Base-by-base conservation (phyloP, 306 rosid species). In the Casuarina cunninghamiana region DNA sequence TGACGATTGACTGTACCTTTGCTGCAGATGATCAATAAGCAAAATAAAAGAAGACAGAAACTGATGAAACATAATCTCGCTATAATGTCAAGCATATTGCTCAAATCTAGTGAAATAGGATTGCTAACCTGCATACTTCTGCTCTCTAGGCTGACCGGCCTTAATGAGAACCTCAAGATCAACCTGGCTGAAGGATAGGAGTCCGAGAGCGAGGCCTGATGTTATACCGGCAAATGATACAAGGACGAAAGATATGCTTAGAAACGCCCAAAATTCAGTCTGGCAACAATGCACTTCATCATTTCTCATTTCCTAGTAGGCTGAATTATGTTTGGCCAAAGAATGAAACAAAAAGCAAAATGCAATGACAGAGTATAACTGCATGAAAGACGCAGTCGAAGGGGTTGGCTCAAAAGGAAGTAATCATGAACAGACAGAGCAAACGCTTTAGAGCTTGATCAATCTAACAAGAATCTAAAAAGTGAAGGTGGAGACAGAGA, bases 111-210 rank as follows among this genome's bases (percentile, higher is more conserved):
- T 48, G 38, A 49, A 44, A 15, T 51, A 50, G 38, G 9, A 19
- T 53, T 57, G 44, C 38, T 39, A 65, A 92, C 93, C 93, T 84
- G 98, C 97, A 83, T 86, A 19, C 16, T 83, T 93, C 76, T 78
- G 83, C 61, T 87, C 91, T 32, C 76, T 83, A 15, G 93, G 93
- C 65, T 63, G 79, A 19, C 97, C 97, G 2, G 91, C 80, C 79
- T 80, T 88, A 72, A 81, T 74, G 69, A 93, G 85, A 21, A 93
- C 92, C 87, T 91, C 98, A 45, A 93, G 98, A 83, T 93, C 93
- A 71, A 91, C 87, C 19, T 82, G 84, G 74, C 80, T 88, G 77
- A 88, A 87, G 11, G 97, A 91, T 80, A 91, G 65, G 51, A 93
- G 84, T 62, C 97, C 98, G 43, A 93, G 71, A 35, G 97, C 91